These are phyloP conservation scores for Podila horticola DNA, from an alignment of 192 early-diverging fungal genomes.

Conservation along the genomic window DNA sequence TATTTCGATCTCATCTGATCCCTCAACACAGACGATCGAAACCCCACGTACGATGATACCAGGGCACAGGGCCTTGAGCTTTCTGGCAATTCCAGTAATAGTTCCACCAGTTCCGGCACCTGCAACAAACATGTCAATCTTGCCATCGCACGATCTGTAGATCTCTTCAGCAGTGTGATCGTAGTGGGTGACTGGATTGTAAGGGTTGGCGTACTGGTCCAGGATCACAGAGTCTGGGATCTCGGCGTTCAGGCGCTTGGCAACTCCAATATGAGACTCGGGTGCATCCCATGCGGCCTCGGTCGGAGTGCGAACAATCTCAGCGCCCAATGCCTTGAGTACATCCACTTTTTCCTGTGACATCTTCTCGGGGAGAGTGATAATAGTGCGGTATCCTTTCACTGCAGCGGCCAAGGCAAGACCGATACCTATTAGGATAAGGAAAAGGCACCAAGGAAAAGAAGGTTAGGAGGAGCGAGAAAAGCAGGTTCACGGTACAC, in stretches of 20 bases:
- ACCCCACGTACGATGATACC: conserved; percentile 62
- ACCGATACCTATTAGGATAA: conserved; percentile 70
- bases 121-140: conserved; percentile 93
- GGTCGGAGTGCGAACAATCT: conserved; percentile 97
- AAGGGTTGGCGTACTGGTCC: conserved; percentile 93
- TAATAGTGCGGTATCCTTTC: conserved; percentile 95
- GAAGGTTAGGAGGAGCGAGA: too few species aligned
- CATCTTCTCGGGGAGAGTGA: conserved; percentile 99
- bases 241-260: conserved; percentile 86
- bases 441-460: too few species aligned
- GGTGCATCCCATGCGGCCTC: conserved; percentile 98
- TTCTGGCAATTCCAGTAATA: conserved; percentile 88
- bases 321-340: conserved; percentile 93
- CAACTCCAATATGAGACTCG: conserved; percentile 96
- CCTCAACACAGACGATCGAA: background rate
- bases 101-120: conserved; percentile 96
- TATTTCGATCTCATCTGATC: background rate
- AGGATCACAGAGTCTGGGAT: conserved; percentile 95
- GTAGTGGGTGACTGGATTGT: conserved; percentile 98
- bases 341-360: conserved; percentile 98
- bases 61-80: conserved; percentile 93
- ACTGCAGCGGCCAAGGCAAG: conserved; percentile 94
- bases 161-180: conserved; percentile 86
- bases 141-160: conserved; percentile 75
- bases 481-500: background rate